A percentile compares a stretch with the other conserved stretches of the same genome.
These are phyloP conservation scores for Claviceps sp. DNA, from an alignment of 2,329 filamentous ascomycete genomes.

Conservation along the genomic window DNA sequence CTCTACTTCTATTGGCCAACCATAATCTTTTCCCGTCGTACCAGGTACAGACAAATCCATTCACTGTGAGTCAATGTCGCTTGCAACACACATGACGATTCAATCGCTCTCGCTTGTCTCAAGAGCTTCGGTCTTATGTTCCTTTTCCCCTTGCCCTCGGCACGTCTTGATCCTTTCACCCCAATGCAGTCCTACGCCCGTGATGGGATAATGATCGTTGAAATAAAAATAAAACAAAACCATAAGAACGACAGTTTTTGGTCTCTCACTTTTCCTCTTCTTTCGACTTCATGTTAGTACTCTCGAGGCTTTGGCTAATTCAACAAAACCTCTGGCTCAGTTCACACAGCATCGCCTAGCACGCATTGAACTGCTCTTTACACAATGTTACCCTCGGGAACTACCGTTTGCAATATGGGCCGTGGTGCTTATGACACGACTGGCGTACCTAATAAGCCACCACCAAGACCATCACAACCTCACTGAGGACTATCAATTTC, in stretches of 20 bases:
- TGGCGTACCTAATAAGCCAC: conserved; percentile 34
- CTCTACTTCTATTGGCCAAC: conserved; percentile 1
- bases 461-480: conserved; percentile 25
- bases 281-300: neutral
- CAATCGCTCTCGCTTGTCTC: conserved; percentile 6
- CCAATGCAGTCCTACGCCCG: too few relatives aligned
- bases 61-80: conserved; percentile 21
- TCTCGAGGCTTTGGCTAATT: neutral
- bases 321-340: neutral
- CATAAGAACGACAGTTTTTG: neutral
- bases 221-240: neutral
- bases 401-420: conserved; percentile 30
- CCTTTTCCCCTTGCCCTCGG: neutral
- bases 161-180: neutral
- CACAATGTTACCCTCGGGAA: conserved; percentile 24
- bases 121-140: conserved; percentile 2
- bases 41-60: conserved; percentile 16
- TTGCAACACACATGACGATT: conserved; percentile 10
- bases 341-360: neutral
- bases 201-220: neutral
- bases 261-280: neutral
- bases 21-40: conserved; percentile 11
- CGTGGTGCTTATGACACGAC: conserved; percentile 40
- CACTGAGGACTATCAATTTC: conserved; percentile 14
- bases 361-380: conserved; percentile 5